These are phyloP conservation scores for Pseudofabraea citricarpa DNA, from an alignment of 2,329 filamentous ascomycete genomes.

Conservation along the genomic window DNA sequence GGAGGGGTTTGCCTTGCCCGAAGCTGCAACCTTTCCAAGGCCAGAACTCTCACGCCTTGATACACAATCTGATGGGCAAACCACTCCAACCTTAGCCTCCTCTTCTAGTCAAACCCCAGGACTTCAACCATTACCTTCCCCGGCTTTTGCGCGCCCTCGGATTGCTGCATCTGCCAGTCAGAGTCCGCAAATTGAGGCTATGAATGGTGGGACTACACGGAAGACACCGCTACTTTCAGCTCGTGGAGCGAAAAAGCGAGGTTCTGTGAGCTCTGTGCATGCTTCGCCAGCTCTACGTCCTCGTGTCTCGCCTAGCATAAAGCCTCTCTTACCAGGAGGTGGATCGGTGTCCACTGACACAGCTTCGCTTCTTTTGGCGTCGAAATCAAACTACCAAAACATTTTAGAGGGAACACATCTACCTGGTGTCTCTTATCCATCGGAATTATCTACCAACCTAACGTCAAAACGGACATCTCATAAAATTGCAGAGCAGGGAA, in stretches of 20 bases:
- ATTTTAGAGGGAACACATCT: conserved; percentile 90
- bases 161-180: conserved; percentile 40
- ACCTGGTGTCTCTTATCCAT: conserved; percentile 85
- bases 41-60: conserved; percentile 46
- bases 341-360: conserved; percentile 52
- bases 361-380: conserved; percentile 72
- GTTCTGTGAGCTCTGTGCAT: conserved; percentile 65
- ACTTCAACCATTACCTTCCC: conserved; percentile 38
- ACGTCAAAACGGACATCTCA: conserved; percentile 96
- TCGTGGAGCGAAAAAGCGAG: conserved; percentile 62
- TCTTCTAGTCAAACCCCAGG: conserved; percentile 28
- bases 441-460: conserved; percentile 84
- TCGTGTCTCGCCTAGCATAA: conserved; percentile 90
- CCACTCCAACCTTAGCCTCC: conserved; percentile 50
- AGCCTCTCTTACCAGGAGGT: conserved; percentile 72
- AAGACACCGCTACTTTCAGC: conserved; percentile 51
- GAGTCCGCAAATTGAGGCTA: conserved; percentile 48
- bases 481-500: conserved; percentile 95
- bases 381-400: conserved; percentile 97
- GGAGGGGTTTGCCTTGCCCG: conserved; percentile 68
- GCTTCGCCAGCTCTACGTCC: conserved; percentile 82
- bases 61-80: conserved; percentile 43
- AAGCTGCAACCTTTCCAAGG: conserved; percentile 53
- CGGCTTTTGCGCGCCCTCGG: conserved; percentile 27
- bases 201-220: conserved; percentile 38